Evolutionary conservation across 306 rosid genomes (phyloP).

Genomic region (Trichosanthes truncata): DNA sequence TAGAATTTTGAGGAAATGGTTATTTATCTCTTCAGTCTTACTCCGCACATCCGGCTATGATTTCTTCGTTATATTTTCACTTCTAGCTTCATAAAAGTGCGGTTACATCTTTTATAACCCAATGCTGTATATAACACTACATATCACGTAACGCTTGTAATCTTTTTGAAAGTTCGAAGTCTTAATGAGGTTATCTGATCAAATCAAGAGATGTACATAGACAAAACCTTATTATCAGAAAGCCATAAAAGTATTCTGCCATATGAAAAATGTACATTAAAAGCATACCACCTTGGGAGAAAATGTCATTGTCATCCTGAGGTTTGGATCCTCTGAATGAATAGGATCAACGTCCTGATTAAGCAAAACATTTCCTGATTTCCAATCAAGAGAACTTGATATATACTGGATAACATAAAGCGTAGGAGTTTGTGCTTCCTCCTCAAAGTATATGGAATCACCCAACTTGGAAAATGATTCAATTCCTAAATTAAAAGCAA

Average conservation of each 20-base stretch:
- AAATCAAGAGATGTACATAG: neutral
- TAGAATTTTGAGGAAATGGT: neutral
- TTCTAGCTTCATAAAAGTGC: neutral
- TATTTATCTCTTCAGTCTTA: neutral
- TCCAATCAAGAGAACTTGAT: slow-evolving; percentile 73
- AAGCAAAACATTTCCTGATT: slow-evolving; percentile 36
- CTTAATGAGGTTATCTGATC: neutral
- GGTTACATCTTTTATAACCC: neutral
- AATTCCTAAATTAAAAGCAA: slow-evolving; percentile 30
- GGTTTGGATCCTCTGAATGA: slow-evolving; percentile 51
- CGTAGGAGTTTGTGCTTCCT: slow-evolving; percentile 34
- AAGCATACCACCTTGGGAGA: slow-evolving; percentile 30
- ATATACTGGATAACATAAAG: slow-evolving; percentile 74
- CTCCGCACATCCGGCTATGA: neutral
- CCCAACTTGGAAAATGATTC: slow-evolving; percentile 90
- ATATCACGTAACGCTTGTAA: neutral
- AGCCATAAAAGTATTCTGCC: neutral
- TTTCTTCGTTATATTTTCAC: neutral
- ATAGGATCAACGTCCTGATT: slow-evolving; percentile 45
- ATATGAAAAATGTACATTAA: neutral
- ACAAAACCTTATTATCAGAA: neutral
- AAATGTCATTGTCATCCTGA: slow-evolving; percentile 39
- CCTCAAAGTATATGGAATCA: slow-evolving; percentile 89
- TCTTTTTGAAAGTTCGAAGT: neutral
- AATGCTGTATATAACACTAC: neutral